Evolutionary conservation across 2,329 filamentous ascomycete species (phyloP), one percentile per base, ranked within the genome.

Genomic region (Fusarium denticulatum): DNA sequence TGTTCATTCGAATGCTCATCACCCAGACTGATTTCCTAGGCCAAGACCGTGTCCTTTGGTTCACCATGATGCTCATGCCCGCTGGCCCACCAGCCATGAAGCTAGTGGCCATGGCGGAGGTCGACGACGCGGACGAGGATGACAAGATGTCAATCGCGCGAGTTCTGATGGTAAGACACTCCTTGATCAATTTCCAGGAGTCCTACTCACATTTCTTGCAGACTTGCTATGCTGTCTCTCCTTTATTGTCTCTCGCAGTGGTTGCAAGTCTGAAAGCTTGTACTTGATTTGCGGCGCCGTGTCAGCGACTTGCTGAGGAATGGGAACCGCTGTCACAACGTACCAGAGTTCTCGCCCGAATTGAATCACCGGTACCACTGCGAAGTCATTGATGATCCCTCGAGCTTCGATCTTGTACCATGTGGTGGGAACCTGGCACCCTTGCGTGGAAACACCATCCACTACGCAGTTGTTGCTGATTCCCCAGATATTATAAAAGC

Each of bases 91-190:
- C 69, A 0, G 69, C 69, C 18, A 72, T 72, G 69, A 72, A 72
- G 63, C 39, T 72, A 0, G 55, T 72, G 36, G 69, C 69, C 16
- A 72, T 72, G 69, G 69, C 69, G 3, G 69, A 72, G 49, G 64
- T 64, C 7, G 69, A 72, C 4, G 69, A 72, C 7, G 69, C 69
- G 1, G 69, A 72, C 15, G 69, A 72, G 16, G 49, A 72, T 15
- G 69, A 72, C 55, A 72, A 72, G 16, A 72, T 72, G 69, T 72
- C 69, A 3, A 72, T 72, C 20, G 64, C 69, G 5, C 57, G 59
- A 13, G 52, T 72, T 12, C 50, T 72, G 8, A 72, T 72, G 69
- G 69, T 72, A 69, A 50, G 36, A 6, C 1, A 10, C 13, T 10
- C 2, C 7, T 13, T 16, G 1, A 7, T 15, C 13, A 6, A 3